A percentile compares a stretch with the other conserved stretches of the same genome.
Evolutionary conservation across 2,329 filamentous ascomycete genomes (phyloP).

Genomic region (Trichoderma pleuroti): DNA sequence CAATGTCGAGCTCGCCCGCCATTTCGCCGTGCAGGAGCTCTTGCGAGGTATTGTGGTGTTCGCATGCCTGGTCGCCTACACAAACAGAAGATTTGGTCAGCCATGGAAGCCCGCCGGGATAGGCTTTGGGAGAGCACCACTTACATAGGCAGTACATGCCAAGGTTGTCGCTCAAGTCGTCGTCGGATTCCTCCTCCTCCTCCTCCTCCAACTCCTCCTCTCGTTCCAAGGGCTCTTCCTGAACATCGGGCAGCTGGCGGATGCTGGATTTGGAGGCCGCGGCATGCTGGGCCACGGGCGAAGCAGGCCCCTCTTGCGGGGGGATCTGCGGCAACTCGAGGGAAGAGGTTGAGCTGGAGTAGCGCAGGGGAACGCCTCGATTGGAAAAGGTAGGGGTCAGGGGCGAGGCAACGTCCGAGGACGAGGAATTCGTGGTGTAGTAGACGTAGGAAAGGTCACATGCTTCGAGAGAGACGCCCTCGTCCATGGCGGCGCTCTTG

Average conservation of each 20-base stretch:
- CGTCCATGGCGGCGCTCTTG: conserved; percentile 43
- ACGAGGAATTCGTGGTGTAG: conserved; percentile 51
- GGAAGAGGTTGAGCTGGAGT: conserved; percentile 75
- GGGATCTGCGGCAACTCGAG: conserved; percentile 62
- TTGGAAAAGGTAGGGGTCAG: conserved; percentile 65
- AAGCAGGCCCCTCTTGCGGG: conserved; percentile 22
- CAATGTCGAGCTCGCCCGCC: conserved; percentile 45
- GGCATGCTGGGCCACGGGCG: conserved; percentile 39
- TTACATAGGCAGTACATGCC: conserved; percentile 70
- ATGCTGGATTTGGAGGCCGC: conserved; percentile 54
- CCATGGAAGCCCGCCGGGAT: background rate
- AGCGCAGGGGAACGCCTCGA: conserved; percentile 59
- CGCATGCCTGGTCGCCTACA: conserved; percentile 60
- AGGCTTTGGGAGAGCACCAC: conserved; percentile 37
- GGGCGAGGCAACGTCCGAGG: conserved; percentile 66
- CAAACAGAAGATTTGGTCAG: conserved; percentile 15
- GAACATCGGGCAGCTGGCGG: conserved; percentile 71
- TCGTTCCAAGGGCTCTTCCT: conserved; percentile 74
- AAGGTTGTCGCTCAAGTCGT: conserved; percentile 31
- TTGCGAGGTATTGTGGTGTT: conserved; percentile 49
- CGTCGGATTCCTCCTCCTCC: conserved; percentile 55
- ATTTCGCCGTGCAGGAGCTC: conserved; percentile 37
- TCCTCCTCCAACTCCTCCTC: conserved; percentile 54
- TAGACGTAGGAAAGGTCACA: conserved; percentile 40
- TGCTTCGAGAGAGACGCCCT: conserved; percentile 35